Evolutionary conservation across 306 rosid species (phyloP).

Genomic region (Fagus crenata): DNA sequence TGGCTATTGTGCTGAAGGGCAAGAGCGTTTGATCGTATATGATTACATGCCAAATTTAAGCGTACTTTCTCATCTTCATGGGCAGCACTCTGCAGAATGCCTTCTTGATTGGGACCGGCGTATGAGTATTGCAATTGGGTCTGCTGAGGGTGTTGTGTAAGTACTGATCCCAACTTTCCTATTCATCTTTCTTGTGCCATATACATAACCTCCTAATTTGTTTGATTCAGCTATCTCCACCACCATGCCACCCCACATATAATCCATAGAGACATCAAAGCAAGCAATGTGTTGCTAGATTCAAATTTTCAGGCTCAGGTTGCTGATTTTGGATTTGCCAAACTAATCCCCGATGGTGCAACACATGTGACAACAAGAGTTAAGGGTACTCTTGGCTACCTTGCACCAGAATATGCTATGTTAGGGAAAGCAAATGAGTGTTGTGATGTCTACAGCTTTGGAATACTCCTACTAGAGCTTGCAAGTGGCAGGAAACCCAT

Average conservation of each 20-base stretch:
- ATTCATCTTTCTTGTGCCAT: not conserved
- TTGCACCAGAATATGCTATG: constrained; percentile 96
- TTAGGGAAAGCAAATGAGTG: constrained; percentile 87
- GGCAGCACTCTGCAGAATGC: constrained; percentile 87
- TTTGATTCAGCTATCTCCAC: constrained; percentile 85
- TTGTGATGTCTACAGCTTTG: constrained; percentile 92
- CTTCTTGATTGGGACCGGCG: constrained; percentile 87
- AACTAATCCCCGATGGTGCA: constrained; percentile 92
- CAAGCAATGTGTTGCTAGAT: constrained; percentile 85
- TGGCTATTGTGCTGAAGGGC: constrained; percentile 98
- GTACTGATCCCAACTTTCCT: constrained; percentile 33
- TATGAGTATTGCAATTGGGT: constrained; percentile 79
- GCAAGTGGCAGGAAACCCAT: constrained; percentile 84
- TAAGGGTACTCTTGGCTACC: constrained; percentile 97
- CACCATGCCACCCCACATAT: constrained; percentile 88
- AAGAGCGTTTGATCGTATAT: constrained; percentile 87
- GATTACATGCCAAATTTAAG: constrained; percentile 95
- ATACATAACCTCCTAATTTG: constrained; percentile 12
- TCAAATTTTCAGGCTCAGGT: constrained; percentile 75
- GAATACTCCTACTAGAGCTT: constrained; percentile 92
- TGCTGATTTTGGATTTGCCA: constrained; percentile 96
- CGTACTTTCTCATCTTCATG: constrained; percentile 91
- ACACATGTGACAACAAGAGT: constrained; percentile 96
- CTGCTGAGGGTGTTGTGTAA: constrained; percentile 93
- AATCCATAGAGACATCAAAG: constrained; percentile 88